Percentiles rank a stretch among this genome's conserved stretches.
phyloP scores from a whole-genome alignment of 2,329 filamentous ascomycete genomes.

The Cucurbitaria berberidis region DNA sequence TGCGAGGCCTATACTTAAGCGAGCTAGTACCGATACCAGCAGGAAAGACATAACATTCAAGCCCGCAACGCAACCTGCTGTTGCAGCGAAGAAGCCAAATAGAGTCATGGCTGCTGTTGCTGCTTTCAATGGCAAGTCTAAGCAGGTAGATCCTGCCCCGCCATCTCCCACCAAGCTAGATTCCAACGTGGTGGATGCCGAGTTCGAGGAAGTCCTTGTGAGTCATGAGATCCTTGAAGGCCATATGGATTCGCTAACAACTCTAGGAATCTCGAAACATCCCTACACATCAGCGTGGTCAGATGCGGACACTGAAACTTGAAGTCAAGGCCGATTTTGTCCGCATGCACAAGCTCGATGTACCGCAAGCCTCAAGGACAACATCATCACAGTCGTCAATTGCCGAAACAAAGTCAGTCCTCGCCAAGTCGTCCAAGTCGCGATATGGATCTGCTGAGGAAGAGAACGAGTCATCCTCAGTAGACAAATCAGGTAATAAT shows the following conservation, averaged over 20 bases:
- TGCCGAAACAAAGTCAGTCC: conserved; percentile 51
- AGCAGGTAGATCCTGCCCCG: conserved; percentile 42
- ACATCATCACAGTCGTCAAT: conserved; percentile 50
- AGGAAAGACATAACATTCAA: conserved; percentile 25
- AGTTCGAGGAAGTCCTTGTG: conserved; percentile 67
- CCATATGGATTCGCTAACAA: conserved; percentile 47
- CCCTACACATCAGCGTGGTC: conserved; percentile 89
- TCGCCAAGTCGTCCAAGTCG: conserved; percentile 49
- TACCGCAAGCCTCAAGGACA: conserved; percentile 55
- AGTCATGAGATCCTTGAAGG: conserved; percentile 43
- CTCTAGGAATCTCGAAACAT: conserved; percentile 84
- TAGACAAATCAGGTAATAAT: conserved; percentile 29
- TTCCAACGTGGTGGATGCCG: conserved; percentile 64
- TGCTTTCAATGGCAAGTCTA: conserved; percentile 62
- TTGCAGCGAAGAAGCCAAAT: conserved; percentile 52
- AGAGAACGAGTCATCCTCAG: conserved; percentile 16
- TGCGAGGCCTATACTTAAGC: conserved; percentile 28
- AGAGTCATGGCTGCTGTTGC: conserved; percentile 70
- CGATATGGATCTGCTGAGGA: conserved; percentile 37
- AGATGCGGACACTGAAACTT: conserved; percentile 88
- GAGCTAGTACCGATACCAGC: conserved; percentile 38
- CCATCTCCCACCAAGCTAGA: conserved; percentile 51
- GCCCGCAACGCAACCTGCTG: conserved; percentile 19
- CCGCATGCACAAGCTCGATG: conserved; percentile 78
- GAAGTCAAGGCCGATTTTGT: conserved; percentile 97